phyloP scores from a whole-genome alignment of 2,329 filamentous ascomycete genomes.

The Colletotrichum lupini region DNA sequence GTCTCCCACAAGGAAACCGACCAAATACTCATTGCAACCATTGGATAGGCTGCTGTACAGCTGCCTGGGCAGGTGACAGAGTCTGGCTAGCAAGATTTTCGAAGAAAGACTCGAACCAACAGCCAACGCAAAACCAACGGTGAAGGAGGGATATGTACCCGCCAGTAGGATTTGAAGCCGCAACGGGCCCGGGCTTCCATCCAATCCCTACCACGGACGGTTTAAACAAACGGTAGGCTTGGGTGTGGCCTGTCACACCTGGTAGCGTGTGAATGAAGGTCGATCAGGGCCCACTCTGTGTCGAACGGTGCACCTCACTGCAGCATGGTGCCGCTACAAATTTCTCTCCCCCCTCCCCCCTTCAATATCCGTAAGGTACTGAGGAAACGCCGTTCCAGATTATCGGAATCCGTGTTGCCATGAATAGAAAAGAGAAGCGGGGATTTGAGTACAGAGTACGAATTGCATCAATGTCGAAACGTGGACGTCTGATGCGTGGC shows the following conservation, averaged over 20 bases:
- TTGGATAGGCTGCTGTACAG: background rate
- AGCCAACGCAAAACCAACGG: background rate
- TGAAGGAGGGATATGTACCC: constrained; percentile 18
- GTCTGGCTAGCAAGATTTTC: background rate
- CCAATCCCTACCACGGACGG: background rate
- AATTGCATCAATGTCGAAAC: background rate
- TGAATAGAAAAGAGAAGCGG: constrained; percentile 10
- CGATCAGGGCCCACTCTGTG: constrained; percentile 1
- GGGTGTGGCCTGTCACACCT: constrained; percentile 12
- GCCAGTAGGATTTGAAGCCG: constrained; percentile 24
- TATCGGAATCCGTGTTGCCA: background rate
- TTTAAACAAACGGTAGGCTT: constrained; percentile 12
- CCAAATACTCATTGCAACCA: background rate
- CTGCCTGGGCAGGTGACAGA: background rate
- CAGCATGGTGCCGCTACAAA: background rate
- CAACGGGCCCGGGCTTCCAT: background rate
- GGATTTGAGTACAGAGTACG: background rate
- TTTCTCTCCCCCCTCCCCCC: background rate
- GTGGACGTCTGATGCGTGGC: too few species aligned
- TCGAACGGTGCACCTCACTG: background rate
- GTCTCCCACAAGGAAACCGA: background rate
- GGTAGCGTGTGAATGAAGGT: constrained; percentile 6
- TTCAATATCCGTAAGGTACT: background rate
- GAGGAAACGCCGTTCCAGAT: constrained; percentile 21
- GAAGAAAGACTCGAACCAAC: constrained; percentile 6